Conservation (phyloP, 148 eudicot genomes). For the Bassia scoparia region DNA sequence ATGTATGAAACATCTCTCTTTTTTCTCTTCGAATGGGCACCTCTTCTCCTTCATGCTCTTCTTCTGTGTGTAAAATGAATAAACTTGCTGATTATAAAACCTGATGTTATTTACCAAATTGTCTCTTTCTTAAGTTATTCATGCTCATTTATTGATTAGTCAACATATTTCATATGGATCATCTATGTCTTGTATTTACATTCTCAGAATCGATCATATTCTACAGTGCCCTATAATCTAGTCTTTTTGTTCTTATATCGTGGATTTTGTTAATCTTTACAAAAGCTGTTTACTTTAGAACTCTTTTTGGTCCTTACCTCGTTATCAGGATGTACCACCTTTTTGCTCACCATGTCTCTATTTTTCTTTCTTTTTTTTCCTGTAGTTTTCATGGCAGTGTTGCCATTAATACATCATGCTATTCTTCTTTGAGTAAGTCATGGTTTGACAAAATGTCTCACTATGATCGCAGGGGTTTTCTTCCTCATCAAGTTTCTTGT, state of each 20-base stretch:
- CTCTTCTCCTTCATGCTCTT: not conserved
- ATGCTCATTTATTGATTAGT: not conserved
- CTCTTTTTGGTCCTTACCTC: not conserved
- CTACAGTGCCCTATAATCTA: not conserved
- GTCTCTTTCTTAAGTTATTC: not conserved
- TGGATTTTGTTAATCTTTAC: not conserved
- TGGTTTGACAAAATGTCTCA: slow-evolving; percentile 49
- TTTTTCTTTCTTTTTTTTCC: not conserved
- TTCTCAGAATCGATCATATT: not conserved
- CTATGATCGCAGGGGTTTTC: slow-evolving; percentile 76
- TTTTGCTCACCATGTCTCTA: not conserved
- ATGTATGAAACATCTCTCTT: not conserved
- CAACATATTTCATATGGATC: not conserved
- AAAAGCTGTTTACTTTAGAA: not conserved
- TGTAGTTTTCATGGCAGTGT: slow-evolving; percentile 6
- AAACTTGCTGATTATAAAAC: not conserved
- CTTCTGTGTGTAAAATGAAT: not conserved
- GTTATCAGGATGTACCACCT: not conserved
- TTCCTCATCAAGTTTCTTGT: slow-evolving; percentile 40
- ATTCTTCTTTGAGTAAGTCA: slow-evolving; percentile 25
- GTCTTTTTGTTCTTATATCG: not conserved
- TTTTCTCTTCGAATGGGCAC: not conserved
- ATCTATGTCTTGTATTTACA: not conserved
- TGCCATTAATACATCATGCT: slow-evolving; percentile 13
- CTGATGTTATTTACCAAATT: slow-evolving; percentile 1